A percentile compares a stretch with the other conserved stretches of the same genome.
Conservation (phyloP, 2,329 filamentous ascomycete genomes). For the Fusarium sp. region DNA sequence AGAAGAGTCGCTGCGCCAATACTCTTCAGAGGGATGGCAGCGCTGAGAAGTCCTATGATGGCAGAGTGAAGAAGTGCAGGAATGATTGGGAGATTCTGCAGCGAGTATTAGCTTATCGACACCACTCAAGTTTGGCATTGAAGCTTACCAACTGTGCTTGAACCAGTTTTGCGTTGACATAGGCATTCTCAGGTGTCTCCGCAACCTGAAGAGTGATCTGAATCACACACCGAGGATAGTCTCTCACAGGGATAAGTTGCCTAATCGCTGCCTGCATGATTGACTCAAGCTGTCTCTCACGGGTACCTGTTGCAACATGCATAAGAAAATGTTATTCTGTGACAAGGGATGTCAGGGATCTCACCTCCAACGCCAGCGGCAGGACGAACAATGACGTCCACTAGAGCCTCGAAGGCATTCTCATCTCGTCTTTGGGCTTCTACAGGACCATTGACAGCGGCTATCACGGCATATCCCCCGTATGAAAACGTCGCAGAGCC, state of each 20-base stretch:
- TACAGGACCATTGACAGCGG: conserved; percentile 90
- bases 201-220: conserved; percentile 85
- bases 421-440: conserved; percentile 92
- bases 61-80: conserved; percentile 86
- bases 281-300: conserved; percentile 85
- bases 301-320: conserved; percentile 64
- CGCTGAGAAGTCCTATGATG: conserved; percentile 82
- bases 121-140: neutral
- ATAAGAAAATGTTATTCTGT: conserved; percentile 19
- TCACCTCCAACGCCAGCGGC: conserved; percentile 84
- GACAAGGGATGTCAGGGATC: conserved; percentile 38
- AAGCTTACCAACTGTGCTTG: conserved; percentile 69
- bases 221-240: conserved; percentile 81
- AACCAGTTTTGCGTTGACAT: conserved; percentile 68
- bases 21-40: conserved; percentile 81
- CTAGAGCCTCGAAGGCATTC: conserved; percentile 86
- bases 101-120: conserved; percentile 25
- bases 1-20: conserved; percentile 75
- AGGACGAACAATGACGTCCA: conserved; percentile 92
- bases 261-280: conserved; percentile 78
- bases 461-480: conserved; percentile 82
- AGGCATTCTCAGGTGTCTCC: conserved; percentile 75
- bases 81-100: conserved; percentile 80
- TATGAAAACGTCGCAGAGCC: conserved; percentile 83
- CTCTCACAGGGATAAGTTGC: conserved; percentile 78